Base-by-base conservation (phyloP, 2,329 filamentous ascomycete genomes). In the Alternaria sp. region DNA sequence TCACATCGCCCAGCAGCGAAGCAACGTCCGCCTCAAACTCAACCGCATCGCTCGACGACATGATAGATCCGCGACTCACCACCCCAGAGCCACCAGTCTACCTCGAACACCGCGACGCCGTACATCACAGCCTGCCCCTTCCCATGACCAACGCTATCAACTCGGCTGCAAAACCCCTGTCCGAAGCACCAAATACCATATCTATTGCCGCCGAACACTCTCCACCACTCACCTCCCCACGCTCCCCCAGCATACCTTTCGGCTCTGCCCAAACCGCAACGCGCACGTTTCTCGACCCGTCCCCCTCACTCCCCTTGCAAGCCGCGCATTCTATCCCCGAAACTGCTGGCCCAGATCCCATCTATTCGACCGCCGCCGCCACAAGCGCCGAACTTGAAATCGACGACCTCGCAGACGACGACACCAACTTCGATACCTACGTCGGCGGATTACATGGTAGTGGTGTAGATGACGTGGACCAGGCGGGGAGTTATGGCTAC, bases 401-500 rank as follows among this genome's bases (percentile, higher is more conserved):
- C 32, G 63, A 60, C 34, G 62, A 69, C 36, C 49, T 58, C 11
- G 36, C 38, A 20, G 43, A 54, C 9, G 74, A 74, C 53, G 66
- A 69, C 16, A 46, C 63, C 30, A 57, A 70, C n/a, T 77, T 74
- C 61, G 63, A 63, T 44, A 77, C 74, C 6, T 79, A 78, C 53
- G 77, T 79, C 10, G 77, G 77, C 63, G 77, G 77, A 3, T 57
- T 78, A 25, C 59, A 59, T 12, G 77, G 77, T 43, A 73, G 70
- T 2, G 74, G 75, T 41, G 69, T 74, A 51, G 76, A 77, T 55
- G 67, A 78, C 45, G 63, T 78, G 6, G 71, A 79, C 25, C 76
- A 78, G 40, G 72, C 67, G 14, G 75, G 75, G 32, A 73, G 68
- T 36, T 73, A 77, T 14, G 77, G 77, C 0, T 79, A 78, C 45